Percentiles rank a stretch among this genome's conserved stretches.
Conservation (phyloP, 495 filamentous ascomycete genomes). For the Letharia columbiana region DNA sequence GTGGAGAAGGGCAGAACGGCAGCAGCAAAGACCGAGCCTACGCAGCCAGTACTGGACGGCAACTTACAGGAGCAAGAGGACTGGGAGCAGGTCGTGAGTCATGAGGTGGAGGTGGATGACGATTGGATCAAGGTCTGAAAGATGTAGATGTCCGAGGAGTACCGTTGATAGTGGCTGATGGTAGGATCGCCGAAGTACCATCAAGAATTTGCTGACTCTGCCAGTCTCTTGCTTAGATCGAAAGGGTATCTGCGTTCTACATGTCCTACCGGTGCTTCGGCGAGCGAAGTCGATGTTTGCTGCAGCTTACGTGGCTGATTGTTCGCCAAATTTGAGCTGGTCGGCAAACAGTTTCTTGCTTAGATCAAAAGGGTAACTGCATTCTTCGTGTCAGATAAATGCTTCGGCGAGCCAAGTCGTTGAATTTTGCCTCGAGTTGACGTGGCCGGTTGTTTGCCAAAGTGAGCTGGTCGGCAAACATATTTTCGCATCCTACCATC, state of each 20-base stretch:
- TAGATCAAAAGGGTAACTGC: neutral
- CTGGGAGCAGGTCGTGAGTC: neutral
- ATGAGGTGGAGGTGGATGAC: neutral
- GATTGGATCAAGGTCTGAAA: neutral
- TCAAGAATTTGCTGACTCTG: neutral
- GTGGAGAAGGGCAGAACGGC: neutral
- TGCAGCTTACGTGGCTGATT: neutral
- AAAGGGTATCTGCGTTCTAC: neutral
- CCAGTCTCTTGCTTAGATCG: neutral
- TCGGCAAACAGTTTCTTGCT: neutral
- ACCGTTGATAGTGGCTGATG: neutral
- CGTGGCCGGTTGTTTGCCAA: neutral
- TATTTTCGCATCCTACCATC: neutral
- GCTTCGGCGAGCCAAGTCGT: neutral
- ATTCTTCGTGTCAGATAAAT: neutral
- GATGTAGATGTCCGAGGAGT: neutral
- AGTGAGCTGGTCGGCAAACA: neutral
- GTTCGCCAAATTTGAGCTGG: neutral
- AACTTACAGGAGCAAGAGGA: neutral
- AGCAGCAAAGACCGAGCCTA: neutral
- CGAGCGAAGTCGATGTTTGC: neutral
- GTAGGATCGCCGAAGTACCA: neutral
- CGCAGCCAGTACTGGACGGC: neutral
- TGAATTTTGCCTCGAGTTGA: neutral
- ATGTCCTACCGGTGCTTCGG: neutral